Conservation (phyloP, 129 eudicot species). For the Centaurea solstitialis region DNA sequence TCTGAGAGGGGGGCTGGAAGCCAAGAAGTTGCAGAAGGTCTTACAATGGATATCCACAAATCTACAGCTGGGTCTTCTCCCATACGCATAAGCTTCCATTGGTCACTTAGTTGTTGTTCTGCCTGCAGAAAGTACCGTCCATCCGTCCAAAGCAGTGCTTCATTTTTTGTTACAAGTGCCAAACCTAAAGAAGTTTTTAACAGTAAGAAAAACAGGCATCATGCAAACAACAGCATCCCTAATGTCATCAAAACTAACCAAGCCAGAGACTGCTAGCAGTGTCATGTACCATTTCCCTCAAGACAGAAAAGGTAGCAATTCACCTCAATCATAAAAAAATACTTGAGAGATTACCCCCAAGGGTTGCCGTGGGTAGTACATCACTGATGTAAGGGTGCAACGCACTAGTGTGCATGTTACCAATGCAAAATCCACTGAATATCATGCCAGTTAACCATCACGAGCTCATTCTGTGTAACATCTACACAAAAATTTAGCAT, state of each 20-base stretch:
- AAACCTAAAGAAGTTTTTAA: slow-evolving; percentile 50
- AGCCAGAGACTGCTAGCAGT: not conserved
- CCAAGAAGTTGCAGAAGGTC: slow-evolving; percentile 17
- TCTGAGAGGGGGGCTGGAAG: not conserved
- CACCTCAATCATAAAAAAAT: not conserved
- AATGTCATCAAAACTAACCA: not conserved
- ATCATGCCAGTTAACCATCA: not conserved
- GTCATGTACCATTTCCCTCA: not conserved
- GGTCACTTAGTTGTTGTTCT: slow-evolving; percentile 60
- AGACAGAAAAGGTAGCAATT: not conserved
- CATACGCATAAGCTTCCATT: slow-evolving; percentile 96
- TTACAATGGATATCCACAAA: slow-evolving; percentile 90
- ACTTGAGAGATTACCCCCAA: not conserved
- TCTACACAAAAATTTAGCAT: not conserved
- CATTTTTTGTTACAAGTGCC: slow-evolving; percentile 82
- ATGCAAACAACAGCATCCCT: not conserved
- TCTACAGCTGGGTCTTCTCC: slow-evolving; percentile 90
- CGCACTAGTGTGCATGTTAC: slow-evolving; percentile 8
- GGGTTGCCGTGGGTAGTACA: not conserved
- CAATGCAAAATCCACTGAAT: slow-evolving; percentile 3
- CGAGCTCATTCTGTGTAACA: not conserved
- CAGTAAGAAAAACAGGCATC: slow-evolving; percentile 3
- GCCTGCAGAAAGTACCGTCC: slow-evolving; percentile 98
- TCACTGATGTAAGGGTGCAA: not conserved
- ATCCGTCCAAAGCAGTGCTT: slow-evolving; percentile 98